These are phyloP conservation scores for Meripilus lineatus DNA, from an alignment of 1,284 basidiomycete genomes.

Conservation along the genomic window DNA sequence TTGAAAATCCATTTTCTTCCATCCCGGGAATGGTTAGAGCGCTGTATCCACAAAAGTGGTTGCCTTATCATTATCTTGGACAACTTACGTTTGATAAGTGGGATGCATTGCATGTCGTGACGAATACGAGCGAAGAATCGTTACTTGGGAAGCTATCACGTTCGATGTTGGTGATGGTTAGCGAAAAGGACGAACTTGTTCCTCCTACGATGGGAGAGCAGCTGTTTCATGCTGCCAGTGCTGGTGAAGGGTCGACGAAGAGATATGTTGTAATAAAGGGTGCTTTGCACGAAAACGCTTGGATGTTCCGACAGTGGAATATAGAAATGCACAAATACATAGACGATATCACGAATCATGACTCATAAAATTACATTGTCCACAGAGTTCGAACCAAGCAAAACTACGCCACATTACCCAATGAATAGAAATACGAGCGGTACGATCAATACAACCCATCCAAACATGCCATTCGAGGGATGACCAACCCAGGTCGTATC, in stretches of 20 bases:
- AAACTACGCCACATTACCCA: too few species aligned
- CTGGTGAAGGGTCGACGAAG: constrained; percentile 1
- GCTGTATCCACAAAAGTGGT: constrained; percentile 44
- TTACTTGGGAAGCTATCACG: constrained; percentile 19
- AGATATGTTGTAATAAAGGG: constrained; percentile 26
- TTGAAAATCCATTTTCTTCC: constrained; percentile 49
- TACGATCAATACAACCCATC: too few species aligned
- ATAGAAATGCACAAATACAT: constrained; percentile 29
- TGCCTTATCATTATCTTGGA: constrained; percentile 45
- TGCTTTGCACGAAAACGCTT: constrained; percentile 42
- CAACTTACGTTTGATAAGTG: constrained; percentile 41
- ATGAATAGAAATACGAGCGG: too few species aligned
- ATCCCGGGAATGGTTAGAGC: constrained; percentile 46
- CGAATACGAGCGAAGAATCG: background rate
- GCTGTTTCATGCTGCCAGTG: constrained; percentile 20
- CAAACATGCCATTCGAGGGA: constrained; percentile 21
- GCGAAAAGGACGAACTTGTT: constrained; percentile 44
- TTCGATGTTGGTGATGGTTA: constrained; percentile 32
- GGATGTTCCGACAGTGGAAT: constrained; percentile 33
- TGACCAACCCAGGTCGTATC: constrained; percentile 17
- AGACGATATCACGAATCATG: background rate
- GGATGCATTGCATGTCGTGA: constrained; percentile 31
- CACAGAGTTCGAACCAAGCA: too few species aligned
- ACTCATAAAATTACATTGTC: too few species aligned
- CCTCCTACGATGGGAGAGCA: constrained; percentile 35